Conservation (phyloP, 2,329 filamentous ascomycete species). For the Cadophora gregata region DNA sequence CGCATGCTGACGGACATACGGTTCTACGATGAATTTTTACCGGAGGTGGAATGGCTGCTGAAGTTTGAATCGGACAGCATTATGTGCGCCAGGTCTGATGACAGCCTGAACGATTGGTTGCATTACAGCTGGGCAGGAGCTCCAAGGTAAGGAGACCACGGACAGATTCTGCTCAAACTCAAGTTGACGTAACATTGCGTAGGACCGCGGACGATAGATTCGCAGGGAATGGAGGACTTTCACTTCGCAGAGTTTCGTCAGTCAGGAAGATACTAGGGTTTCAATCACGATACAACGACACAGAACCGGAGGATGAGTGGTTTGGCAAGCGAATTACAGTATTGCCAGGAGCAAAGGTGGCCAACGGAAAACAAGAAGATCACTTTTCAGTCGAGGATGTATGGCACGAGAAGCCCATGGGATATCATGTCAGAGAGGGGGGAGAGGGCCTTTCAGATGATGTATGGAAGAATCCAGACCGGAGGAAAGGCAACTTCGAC, state of each 20-base stretch:
- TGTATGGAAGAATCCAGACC: conserved; percentile 54
- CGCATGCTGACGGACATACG: conserved; percentile 56
- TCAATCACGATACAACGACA: conserved; percentile 57
- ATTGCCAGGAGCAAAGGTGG: conserved; percentile 56
- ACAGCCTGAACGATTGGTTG: conserved; percentile 59
- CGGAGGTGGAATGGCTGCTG: conserved; percentile 59
- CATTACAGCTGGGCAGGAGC: conserved; percentile 61
- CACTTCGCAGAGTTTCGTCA: conserved; percentile 58
- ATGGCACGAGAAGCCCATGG: conserved; percentile 58
- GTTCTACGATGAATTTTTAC: conserved; percentile 59
- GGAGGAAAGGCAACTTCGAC: conserved; percentile 55
- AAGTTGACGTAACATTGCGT: not conserved
- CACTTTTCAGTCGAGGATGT: conserved; percentile 57
- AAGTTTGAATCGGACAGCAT: conserved; percentile 63
- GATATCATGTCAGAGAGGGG: conserved; percentile 57
- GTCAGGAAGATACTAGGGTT: conserved; percentile 55
- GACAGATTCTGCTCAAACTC: not conserved
- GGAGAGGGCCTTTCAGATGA: conserved; percentile 49
- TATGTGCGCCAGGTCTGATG: conserved; percentile 59
- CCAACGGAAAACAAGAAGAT: conserved; percentile 47
- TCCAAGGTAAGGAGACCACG: conserved; percentile 48
- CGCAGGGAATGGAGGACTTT: conserved; percentile 60
- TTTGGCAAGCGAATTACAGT: conserved; percentile 55
- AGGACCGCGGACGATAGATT: conserved; percentile 52
- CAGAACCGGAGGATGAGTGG: conserved; percentile 61